Percentiles rank a stretch among this genome's conserved stretches.
phyloP scores from a whole-genome alignment of 768 basidiomycete species.

The Hemileccinum impolitum region DNA sequence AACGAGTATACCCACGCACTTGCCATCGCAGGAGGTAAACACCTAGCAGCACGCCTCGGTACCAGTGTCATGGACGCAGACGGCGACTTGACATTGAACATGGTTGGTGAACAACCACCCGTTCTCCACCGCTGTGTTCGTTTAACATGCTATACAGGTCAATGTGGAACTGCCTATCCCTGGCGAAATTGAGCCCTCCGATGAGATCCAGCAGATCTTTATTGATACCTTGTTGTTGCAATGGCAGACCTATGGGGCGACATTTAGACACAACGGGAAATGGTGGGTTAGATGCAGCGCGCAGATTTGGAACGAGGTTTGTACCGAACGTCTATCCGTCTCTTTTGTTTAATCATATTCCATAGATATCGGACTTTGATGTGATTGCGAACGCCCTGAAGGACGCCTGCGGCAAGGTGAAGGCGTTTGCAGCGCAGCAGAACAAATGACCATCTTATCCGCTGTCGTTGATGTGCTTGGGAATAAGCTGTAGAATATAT shows the following conservation, averaged over 20 bases:
- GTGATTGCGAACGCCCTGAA: constrained; percentile 25
- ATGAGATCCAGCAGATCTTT: constrained; percentile 14
- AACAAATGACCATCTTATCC: not conserved
- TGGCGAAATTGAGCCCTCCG: constrained; percentile 20
- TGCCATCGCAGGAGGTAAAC: constrained; percentile 62
- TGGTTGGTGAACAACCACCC: constrained; percentile 44
- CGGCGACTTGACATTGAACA: constrained; percentile 60
- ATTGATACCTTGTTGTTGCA: constrained; percentile 17
- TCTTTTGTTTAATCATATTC: not conserved
- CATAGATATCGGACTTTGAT: constrained; percentile 33
- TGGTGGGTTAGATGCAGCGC: constrained; percentile 33
- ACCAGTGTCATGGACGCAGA: constrained; percentile 62
- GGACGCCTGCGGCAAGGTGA: constrained; percentile 21
- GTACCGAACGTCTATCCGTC: not conserved
- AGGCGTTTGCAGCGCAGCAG: constrained; percentile 3
- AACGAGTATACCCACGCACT: constrained; percentile 66
- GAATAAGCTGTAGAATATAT: no score
- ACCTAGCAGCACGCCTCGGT: constrained; percentile 55
- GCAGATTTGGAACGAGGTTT: constrained; percentile 33
- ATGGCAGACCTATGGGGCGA: constrained; percentile 14
- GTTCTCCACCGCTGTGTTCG: not conserved
- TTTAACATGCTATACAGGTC: constrained; percentile 23
- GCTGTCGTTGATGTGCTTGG: no score
- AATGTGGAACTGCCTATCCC: constrained; percentile 41
- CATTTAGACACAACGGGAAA: constrained; percentile 26